These are phyloP conservation scores for Fomitopsis pulvina DNA, from an alignment of 768 basidiomycete species.

Conservation along the genomic window DNA sequence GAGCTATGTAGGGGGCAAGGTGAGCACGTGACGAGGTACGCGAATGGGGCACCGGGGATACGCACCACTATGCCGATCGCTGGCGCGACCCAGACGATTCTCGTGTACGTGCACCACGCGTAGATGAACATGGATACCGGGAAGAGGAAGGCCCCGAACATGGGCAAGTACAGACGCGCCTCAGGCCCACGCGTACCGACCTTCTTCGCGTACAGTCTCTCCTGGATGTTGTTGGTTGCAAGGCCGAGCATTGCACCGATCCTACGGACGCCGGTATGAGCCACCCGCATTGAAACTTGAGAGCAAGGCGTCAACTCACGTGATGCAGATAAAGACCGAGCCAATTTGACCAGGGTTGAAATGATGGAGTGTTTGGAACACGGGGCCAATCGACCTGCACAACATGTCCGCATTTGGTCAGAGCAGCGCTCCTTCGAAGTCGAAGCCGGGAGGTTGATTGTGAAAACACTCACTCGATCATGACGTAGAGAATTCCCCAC, in stretches of 20 bases:
- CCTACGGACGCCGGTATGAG: conserved; percentile 26
- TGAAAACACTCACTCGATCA: conserved; percentile 42
- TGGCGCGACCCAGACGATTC: conserved; percentile 55
- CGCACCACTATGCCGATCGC: conserved; percentile 41
- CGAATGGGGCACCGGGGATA: neutral
- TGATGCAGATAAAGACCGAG: conserved; percentile 49
- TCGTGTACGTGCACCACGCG: conserved; percentile 55
- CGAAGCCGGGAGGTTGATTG: neutral
- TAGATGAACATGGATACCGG: conserved; percentile 67
- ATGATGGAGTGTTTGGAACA: conserved; percentile 49
- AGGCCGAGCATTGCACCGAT: conserved; percentile 35
- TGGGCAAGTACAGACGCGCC: conserved; percentile 55
- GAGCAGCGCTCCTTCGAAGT: neutral
- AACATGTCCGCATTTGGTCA: neutral
- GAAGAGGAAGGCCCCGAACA: conserved; percentile 45
- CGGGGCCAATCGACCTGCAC: conserved; percentile 45
- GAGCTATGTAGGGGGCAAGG: conserved; percentile 20
- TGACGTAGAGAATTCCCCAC: conserved; percentile 70
- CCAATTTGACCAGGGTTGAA: conserved; percentile 59
- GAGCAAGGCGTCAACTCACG: conserved; percentile 25
- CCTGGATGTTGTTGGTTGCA: conserved; percentile 26
- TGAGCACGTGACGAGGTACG: neutral
- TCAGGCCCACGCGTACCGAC: conserved; percentile 35
- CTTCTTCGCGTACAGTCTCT: conserved; percentile 22
- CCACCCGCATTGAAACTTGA: conserved; percentile 13